These are phyloP conservation scores for Paramecium sonneborni DNA, from an alignment of 73 alveolate genomes.

Conservation along the genomic window DNA sequence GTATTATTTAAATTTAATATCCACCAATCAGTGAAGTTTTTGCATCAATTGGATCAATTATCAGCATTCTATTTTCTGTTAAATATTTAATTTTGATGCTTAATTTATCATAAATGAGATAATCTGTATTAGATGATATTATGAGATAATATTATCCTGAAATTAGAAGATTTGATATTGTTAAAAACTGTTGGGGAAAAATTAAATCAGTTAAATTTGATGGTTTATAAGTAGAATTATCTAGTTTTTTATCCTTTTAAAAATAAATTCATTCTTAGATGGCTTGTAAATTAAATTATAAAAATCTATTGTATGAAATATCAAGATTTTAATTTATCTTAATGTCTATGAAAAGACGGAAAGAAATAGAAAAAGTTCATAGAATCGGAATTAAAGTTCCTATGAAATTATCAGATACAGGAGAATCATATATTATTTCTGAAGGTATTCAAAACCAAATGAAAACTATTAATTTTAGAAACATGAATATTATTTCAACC, in stretches of 20 bases:
- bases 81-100: too few species aligned
- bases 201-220: neutral
- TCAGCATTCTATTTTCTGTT: neutral
- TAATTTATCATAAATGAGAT: too few species aligned
- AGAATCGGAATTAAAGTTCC: neutral
- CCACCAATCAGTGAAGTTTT: neutral
- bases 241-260: neutral
- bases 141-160: neutral
- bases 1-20: too few species aligned
- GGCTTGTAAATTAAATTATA: neutral
- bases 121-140: neutral
- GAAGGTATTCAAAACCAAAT: too few species aligned
- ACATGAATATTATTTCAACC: too few species aligned
- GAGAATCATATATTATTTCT: too few species aligned
- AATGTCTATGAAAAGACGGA: neutral
- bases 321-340: neutral
- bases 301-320: neutral
- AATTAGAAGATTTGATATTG: too few species aligned
- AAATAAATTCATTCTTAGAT: too few species aligned
- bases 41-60: neutral
- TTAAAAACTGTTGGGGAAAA: neutral
- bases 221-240: neutral
- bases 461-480: too few species aligned
- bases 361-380: neutral
- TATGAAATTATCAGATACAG: too few species aligned